phyloP scores from a whole-genome alignment of 129 eudicot species.

The Tanacetum coccineum region DNA sequence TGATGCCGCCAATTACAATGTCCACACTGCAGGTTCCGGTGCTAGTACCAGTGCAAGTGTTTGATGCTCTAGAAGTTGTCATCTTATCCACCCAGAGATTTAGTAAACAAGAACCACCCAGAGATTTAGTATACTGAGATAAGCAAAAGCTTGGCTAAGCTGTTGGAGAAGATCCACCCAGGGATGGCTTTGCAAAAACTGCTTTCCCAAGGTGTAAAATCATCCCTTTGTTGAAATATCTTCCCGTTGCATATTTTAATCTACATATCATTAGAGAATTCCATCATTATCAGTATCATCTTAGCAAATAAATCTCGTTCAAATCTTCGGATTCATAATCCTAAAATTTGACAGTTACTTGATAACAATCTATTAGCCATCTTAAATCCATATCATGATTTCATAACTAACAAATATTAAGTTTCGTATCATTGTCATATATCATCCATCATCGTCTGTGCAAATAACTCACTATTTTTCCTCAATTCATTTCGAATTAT shows the following conservation, averaged over 20 bases:
- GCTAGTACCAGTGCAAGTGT: too few relatives aligned
- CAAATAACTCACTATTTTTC: too few relatives aligned
- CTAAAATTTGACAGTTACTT: not conserved
- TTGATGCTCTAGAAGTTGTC: too few relatives aligned
- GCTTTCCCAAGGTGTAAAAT: conserved; percentile 93
- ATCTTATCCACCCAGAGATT: too few relatives aligned
- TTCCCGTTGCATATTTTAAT: conserved; percentile 95
- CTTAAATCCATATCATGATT: not conserved
- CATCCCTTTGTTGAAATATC: conserved; percentile 75
- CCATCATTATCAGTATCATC: conserved; percentile 20
- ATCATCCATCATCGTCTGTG: too few relatives aligned
- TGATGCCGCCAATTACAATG: too few relatives aligned
- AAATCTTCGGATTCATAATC: not conserved
- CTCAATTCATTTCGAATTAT: too few relatives aligned
- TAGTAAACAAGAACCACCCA: too few relatives aligned
- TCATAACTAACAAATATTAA: not conserved
- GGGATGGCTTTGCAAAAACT: conserved; percentile 76
- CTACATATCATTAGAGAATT: conserved; percentile 26
- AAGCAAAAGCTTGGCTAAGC: conserved; percentile 97
- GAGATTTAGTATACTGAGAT: conserved; percentile 58
- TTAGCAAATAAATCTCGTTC: not conserved
- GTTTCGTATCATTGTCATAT: too few relatives aligned
- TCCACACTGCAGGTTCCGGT: too few relatives aligned
- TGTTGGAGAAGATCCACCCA: conserved; percentile 97
- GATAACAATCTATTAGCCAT: not conserved